These are phyloP conservation scores for Trichoderma polysporum DNA, from an alignment of 2,329 filamentous ascomycete genomes.

Conservation along the genomic window DNA sequence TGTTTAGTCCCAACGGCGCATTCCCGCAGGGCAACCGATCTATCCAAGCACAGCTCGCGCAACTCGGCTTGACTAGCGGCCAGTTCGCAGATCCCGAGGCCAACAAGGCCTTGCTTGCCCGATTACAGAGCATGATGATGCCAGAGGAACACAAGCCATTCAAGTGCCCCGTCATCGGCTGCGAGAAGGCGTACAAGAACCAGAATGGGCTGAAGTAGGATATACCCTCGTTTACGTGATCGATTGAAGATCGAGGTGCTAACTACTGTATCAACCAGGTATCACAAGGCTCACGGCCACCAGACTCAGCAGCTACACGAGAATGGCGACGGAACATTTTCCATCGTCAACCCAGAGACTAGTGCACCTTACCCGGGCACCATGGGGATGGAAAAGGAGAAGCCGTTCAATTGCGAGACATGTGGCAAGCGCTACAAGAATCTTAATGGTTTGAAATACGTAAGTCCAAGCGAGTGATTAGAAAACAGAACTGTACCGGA, in stretches of 20 bases:
- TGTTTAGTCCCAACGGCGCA: slow-evolving; percentile 82
- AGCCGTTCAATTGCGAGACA: slow-evolving; percentile 94
- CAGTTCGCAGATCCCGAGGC: slow-evolving; percentile 79
- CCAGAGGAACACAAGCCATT: slow-evolving; percentile 97
- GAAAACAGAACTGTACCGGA: slow-evolving; percentile 16
- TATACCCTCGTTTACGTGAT: neutral
- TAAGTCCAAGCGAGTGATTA: slow-evolving; percentile 41
- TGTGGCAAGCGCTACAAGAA: slow-evolving; percentile 99
- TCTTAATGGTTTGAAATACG: slow-evolving; percentile 95
- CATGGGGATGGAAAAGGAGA: slow-evolving; percentile 99
- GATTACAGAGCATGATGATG: slow-evolving; percentile 60
- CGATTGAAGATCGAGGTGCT: neutral
- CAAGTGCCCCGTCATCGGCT: slow-evolving; percentile 95
- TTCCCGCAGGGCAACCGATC: slow-evolving; percentile 63
- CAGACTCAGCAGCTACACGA: slow-evolving; percentile 96
- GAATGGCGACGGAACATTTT: slow-evolving; percentile 95
- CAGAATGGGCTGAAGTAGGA: slow-evolving; percentile 94
- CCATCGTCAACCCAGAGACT: slow-evolving; percentile 95
- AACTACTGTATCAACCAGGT: slow-evolving; percentile 41
- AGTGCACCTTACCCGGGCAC: slow-evolving; percentile 93
- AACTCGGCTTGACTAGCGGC: slow-evolving; percentile 71
- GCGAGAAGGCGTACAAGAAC: slow-evolving; percentile 99
- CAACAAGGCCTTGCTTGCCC: slow-evolving; percentile 57
- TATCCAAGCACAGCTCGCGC: slow-evolving; percentile 67
- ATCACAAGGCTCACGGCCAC: slow-evolving; percentile 82